Evolutionary conservation across 2,329 filamentous ascomycete species (phyloP).

Genomic region (Aspergillus oerlinghausenensis): DNA sequence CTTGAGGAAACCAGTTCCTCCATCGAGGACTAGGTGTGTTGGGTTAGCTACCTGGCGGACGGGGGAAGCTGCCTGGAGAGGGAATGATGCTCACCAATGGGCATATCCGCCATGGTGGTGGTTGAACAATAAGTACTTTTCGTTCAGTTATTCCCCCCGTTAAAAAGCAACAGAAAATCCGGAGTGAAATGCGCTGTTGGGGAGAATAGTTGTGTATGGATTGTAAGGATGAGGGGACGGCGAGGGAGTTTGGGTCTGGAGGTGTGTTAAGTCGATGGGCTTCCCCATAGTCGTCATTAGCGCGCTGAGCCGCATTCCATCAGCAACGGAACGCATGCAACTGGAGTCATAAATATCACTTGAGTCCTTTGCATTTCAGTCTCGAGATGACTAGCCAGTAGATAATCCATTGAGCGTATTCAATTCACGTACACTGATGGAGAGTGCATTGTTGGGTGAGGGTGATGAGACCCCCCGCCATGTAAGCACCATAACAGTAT

Average conservation of each 20-base stretch:
- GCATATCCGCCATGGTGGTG: slow-evolving; percentile 44
- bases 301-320: background rate
- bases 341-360: background rate
- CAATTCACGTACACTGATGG: background rate
- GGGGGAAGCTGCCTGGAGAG: slow-evolving; percentile 18
- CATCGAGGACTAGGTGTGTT: slow-evolving; percentile 77
- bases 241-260: background rate
- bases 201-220: background rate
- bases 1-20: slow-evolving; percentile 99
- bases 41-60: slow-evolving; percentile 24
- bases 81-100: slow-evolving; percentile 41
- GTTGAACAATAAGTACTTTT: background rate
- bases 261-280: background rate
- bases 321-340: background rate
- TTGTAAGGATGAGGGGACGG: slow-evolving; percentile 3
- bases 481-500: background rate
- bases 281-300: background rate
- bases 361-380: background rate
- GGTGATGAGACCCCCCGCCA: background rate
- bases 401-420: background rate
- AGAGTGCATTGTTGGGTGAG: background rate
- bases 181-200: background rate
- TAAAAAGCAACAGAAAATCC: slow-evolving; percentile 2
- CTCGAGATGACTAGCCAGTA: background rate
- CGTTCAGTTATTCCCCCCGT: slow-evolving; percentile 8